These are phyloP conservation scores for Saturnispora hagleri DNA, from an alignment of 805 yeast species.

Conservation along the genomic window DNA sequence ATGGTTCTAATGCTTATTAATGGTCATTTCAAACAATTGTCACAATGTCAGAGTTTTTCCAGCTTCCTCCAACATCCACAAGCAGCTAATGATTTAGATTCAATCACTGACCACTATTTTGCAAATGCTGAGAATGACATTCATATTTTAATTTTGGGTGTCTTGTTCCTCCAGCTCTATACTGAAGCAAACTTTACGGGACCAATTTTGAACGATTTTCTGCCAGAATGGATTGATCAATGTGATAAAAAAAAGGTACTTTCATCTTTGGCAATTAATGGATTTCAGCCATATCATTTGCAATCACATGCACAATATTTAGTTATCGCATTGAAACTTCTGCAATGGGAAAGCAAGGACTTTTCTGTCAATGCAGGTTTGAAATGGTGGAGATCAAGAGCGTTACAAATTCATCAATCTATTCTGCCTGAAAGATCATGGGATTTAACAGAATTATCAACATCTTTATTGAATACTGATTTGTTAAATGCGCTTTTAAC, in stretches of 20 bases:
- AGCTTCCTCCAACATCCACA: neutral
- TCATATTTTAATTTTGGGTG: slow-evolving; percentile 33
- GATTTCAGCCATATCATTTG: slow-evolving; percentile 64
- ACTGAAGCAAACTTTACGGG: slow-evolving; percentile 79
- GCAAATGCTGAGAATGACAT: neutral
- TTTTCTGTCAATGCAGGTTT: slow-evolving; percentile 38
- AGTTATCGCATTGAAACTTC: neutral
- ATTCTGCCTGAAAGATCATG: slow-evolving; percentile 52
- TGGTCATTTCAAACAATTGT: slow-evolving; percentile 4
- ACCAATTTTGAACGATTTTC: slow-evolving; percentile 38
- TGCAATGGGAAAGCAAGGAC: slow-evolving; percentile 9
- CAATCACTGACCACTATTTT: neutral
- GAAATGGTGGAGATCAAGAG: slow-evolving; percentile 72
- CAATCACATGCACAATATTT: slow-evolving; percentile 9
- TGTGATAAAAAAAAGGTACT: slow-evolving; percentile 5
- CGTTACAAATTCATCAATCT: slow-evolving; percentile 53
- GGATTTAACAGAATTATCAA: slow-evolving; percentile 33
- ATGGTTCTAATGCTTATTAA: slow-evolving; percentile 2
- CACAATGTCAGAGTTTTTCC: slow-evolving; percentile 16
- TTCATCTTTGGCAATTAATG: slow-evolving; percentile 27
- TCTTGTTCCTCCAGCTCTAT: slow-evolving; percentile 58
- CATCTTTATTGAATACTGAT: slow-evolving; percentile 30
- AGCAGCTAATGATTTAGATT: neutral
- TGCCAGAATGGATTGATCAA: slow-evolving; percentile 7
- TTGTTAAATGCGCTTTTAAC: slow-evolving; percentile 27